Conservation (phyloP, 2,329 filamentous ascomycete genomes). For the Fusarium duplospermum region DNA sequence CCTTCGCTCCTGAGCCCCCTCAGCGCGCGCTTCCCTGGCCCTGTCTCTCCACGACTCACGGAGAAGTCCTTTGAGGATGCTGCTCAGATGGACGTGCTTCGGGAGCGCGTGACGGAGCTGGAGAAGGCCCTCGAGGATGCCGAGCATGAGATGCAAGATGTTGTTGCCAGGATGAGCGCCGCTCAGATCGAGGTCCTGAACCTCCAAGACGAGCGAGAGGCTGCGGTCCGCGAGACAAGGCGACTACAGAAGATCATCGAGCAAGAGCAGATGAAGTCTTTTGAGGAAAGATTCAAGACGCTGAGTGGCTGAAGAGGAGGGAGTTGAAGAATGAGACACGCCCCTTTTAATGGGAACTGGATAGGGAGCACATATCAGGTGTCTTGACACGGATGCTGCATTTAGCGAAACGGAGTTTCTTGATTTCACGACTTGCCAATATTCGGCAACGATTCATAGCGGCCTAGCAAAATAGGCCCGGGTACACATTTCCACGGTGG, state of each 20-base stretch:
- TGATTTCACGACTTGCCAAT: constrained; percentile 41
- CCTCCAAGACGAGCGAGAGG: constrained; percentile 79
- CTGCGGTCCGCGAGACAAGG: constrained; percentile 77
- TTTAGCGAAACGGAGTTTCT: constrained; percentile 54
- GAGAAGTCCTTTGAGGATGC: constrained; percentile 78
- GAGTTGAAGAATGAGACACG: constrained; percentile 7
- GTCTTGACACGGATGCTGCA: constrained; percentile 43
- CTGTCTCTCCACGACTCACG: constrained; percentile 55
- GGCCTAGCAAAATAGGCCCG: constrained; percentile 18
- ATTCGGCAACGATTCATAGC: constrained; percentile 26
- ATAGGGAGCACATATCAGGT: constrained; percentile 28
- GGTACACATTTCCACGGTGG: constrained; percentile 14
- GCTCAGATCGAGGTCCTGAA: constrained; percentile 87
- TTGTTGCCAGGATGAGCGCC: constrained; percentile 81
- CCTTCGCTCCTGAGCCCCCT: constrained; percentile 51
- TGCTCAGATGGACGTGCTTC: constrained; percentile 79
- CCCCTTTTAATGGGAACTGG: constrained; percentile 13
- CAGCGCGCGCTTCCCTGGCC: constrained; percentile 50
- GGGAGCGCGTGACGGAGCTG: constrained; percentile 83
- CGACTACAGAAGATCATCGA: constrained; percentile 75
- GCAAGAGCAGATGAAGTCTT: constrained; percentile 69
- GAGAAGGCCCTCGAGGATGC: constrained; percentile 73
- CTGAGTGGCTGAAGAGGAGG: constrained; percentile 43
- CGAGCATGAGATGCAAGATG: constrained; percentile 84
- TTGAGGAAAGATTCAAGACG: constrained; percentile 53